Evolutionary conservation across 2,329 filamentous ascomycete genomes (phyloP).

Genomic region (Fusarium tjaetaba): DNA sequence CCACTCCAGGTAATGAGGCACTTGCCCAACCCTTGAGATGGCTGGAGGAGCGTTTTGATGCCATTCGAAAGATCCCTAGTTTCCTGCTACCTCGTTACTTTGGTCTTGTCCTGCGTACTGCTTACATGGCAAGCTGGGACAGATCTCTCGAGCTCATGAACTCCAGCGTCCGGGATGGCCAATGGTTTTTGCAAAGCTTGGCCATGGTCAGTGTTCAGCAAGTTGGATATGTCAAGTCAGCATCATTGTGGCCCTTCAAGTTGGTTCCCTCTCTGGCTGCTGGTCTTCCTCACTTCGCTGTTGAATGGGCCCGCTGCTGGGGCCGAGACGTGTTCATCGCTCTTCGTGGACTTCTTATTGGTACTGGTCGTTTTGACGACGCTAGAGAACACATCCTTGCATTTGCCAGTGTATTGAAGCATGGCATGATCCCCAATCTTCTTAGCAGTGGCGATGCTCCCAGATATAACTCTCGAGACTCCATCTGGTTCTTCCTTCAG

Average conservation of each 20-base stretch:
- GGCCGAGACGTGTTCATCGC: slow-evolving; percentile 98
- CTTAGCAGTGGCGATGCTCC: slow-evolving; percentile 86
- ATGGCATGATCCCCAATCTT: slow-evolving; percentile 97
- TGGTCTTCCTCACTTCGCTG: slow-evolving; percentile 91
- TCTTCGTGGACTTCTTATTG: slow-evolving; percentile 88
- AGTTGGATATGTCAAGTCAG: slow-evolving; percentile 88
- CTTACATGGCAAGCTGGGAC: slow-evolving; percentile 85
- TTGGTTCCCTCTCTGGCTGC: slow-evolving; percentile 88
- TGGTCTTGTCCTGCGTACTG: slow-evolving; percentile 85
- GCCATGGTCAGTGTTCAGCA: slow-evolving; percentile 93
- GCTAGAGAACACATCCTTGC: slow-evolving; percentile 94
- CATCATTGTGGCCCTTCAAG: slow-evolving; percentile 88
- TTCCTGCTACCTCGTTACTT: slow-evolving; percentile 96
- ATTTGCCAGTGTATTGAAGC: slow-evolving; percentile 95
- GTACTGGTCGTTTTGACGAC: slow-evolving; percentile 86
- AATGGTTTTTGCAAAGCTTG: slow-evolving; percentile 88
- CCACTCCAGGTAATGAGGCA: slow-evolving; percentile 68
- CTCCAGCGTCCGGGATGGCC: slow-evolving; percentile 78
- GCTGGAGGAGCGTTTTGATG: slow-evolving; percentile 86
- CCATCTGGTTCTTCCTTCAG: slow-evolving; percentile 97
- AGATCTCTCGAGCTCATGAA: slow-evolving; percentile 82
- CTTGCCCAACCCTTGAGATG: slow-evolving; percentile 76
- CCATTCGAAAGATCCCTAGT: slow-evolving; percentile 83
- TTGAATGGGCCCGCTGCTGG: slow-evolving; percentile 96
- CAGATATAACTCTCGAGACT: slow-evolving; percentile 95